Conservation (phyloP, 2,329 filamentous ascomycete genomes). For the Aureobasidium subglaciale region DNA sequence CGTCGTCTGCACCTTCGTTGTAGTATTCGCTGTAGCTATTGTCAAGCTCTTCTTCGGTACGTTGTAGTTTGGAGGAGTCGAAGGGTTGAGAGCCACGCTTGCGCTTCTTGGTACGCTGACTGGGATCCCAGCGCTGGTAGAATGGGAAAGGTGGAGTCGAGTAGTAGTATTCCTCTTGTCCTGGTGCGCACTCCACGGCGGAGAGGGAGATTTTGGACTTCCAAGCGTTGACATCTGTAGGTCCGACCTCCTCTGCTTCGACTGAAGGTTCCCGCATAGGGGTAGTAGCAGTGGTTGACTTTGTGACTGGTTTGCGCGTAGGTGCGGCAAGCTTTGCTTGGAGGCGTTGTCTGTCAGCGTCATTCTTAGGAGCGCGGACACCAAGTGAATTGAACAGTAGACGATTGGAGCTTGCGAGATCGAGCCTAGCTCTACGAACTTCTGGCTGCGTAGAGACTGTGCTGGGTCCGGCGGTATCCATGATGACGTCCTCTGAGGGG, state of each 20-base stretch:
- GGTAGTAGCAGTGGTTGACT: slow-evolving; percentile 15
- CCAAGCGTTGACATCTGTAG: slow-evolving; percentile 60
- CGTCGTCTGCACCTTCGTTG: slow-evolving; percentile 26
- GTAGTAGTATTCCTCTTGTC: slow-evolving; percentile 51
- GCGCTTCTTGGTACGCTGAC: slow-evolving; percentile 50
- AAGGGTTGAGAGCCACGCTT: slow-evolving; percentile 24
- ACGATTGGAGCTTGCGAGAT: slow-evolving; percentile 57
- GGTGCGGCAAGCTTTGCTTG: slow-evolving; percentile 43
- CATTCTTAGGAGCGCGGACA: slow-evolving; percentile 59
- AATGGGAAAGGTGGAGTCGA: slow-evolving; percentile 84
- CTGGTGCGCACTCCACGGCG: slow-evolving; percentile 76
- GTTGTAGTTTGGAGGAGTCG: slow-evolving; percentile 37
- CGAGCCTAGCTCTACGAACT: slow-evolving; percentile 38
- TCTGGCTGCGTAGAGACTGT: slow-evolving; percentile 1
- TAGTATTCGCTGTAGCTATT: slow-evolving; percentile 23
- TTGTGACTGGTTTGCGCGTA: slow-evolving; percentile 10
- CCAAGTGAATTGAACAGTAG: slow-evolving; percentile 68
- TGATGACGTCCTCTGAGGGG: neutral
- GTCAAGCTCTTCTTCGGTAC: slow-evolving; percentile 36
- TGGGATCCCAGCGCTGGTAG: slow-evolving; percentile 72
- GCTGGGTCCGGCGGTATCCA: neutral
- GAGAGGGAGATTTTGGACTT: slow-evolving; percentile 63
- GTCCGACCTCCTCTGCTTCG: slow-evolving; percentile 20
- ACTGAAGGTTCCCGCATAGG: slow-evolving; percentile 25
- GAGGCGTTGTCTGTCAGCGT: slow-evolving; percentile 59